Evolutionary conservation across 2,329 filamentous ascomycete genomes (phyloP).

Genomic region (Aspergillus fumigatus): DNA sequence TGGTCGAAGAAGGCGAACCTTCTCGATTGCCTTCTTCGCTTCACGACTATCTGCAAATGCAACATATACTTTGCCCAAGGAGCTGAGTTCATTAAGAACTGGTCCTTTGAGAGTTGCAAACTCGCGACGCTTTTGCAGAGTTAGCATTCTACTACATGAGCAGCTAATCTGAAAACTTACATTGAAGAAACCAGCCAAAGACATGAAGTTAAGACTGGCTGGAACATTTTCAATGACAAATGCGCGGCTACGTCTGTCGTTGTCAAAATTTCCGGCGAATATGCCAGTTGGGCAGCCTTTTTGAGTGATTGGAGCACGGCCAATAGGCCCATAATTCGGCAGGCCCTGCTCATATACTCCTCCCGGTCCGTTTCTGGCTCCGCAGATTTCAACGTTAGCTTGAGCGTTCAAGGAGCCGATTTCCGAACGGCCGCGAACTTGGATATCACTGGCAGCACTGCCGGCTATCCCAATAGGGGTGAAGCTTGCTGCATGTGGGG

Average conservation of each 20-base stretch:
- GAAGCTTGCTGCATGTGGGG: constrained; percentile 61
- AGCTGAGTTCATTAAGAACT: constrained; percentile 31
- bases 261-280: constrained; percentile 18
- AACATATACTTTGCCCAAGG: constrained; percentile 47
- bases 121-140: constrained; percentile 25
- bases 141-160: background rate
- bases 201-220: constrained; percentile 26
- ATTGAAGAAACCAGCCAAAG: constrained; percentile 36
- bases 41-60: constrained; percentile 60
- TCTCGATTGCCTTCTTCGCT: constrained; percentile 49
- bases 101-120: constrained; percentile 37
- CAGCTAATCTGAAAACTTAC: constrained; percentile 24
- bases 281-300: constrained; percentile 8
- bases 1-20: constrained; percentile 41
- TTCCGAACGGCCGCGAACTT: constrained; percentile 9
- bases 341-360: constrained; percentile 11
- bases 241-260: constrained; percentile 26
- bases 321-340: constrained; percentile 22
- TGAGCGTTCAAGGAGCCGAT: constrained; percentile 18
- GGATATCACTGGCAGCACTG: constrained; percentile 4
- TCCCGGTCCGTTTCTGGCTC: constrained; percentile 3
- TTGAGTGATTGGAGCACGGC: constrained; percentile 12
- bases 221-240: constrained; percentile 32
- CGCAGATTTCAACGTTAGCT: constrained; percentile 16
- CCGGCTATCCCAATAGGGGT: constrained; percentile 44